Evolutionary conservation across 2,329 filamentous ascomycete genomes (phyloP), one percentile per base, ranked within the genome.

Genomic region (Sarocladium brachiariae): DNA sequence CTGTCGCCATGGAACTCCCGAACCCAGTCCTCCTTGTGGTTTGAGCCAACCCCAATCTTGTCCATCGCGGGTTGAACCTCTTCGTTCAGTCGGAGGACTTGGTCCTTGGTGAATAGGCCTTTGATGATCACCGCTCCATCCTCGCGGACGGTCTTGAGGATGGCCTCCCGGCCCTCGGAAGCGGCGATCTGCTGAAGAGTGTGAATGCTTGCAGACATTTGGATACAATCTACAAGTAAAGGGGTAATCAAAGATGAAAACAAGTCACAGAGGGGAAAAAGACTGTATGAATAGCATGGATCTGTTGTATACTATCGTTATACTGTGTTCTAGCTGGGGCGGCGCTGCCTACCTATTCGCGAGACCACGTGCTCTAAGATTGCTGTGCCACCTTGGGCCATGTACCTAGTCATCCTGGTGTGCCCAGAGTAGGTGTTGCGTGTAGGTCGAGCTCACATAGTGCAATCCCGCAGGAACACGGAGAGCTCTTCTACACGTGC

Each of bases 1-100:
- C 59, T 56, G 37, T 55, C 41, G 18, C 61, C 61, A 50, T 55
- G 54, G 30, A 55, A 51, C 19, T 50, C 49, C 34, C 21, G 24
- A 23, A 50, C 23, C 49, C 49, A 50, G 8, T 50, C 37, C 11
- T 41, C 37, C 34, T 41, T 43, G 49, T 50, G 49, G 18, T 50
- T 41, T 2, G 49, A 50, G 34, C 49, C 49, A 39, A 21, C 13
- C 2, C 23, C 25, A 35, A 45, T 27, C 19, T 30, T 16, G 37
- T 50, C 49, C 23, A 51, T 18, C 11, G 49, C 14, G 2, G 49
- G 37, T 21, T 51, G 37, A 4, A 51, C 38, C 21, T 51, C 49
- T 18, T 45, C 24, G 27, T 51, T 51, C 13, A 51, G 49, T 10
- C 37, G 49, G 2, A 16, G 35, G n/a, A 51, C 37, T 34, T 51